Evolutionary conservation across 768 basidiomycete species (phyloP).

Genomic region (Mycena leptocephala): DNA sequence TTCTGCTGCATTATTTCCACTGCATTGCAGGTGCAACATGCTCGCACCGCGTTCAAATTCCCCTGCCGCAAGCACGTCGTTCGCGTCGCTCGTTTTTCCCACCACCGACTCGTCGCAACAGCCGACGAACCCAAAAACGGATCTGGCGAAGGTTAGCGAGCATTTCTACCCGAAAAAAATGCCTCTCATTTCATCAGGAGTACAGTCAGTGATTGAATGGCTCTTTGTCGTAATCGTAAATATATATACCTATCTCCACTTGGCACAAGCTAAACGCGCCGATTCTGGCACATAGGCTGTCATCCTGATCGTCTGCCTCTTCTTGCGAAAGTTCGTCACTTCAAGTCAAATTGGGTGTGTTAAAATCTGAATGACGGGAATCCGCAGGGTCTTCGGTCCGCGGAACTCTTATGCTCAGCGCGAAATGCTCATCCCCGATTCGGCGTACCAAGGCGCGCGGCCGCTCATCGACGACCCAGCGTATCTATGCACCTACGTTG

Average conservation of each 20-base stretch:
- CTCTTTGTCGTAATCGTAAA: slow-evolving; percentile 13
- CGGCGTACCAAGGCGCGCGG: neutral
- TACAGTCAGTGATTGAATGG: slow-evolving; percentile 22
- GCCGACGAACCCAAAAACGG: neutral
- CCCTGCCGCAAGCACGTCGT: neutral
- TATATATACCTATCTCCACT: neutral
- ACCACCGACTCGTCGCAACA: neutral
- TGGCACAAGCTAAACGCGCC: neutral
- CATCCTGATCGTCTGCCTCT: slow-evolving; percentile 3
- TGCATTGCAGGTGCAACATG: neutral
- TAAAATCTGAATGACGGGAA: no score
- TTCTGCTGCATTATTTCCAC: neutral
- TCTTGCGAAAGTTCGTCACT: slow-evolving; percentile 9
- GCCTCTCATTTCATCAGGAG: neutral
- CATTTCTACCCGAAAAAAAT: neutral
- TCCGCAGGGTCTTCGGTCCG: neutral
- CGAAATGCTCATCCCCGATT: neutral
- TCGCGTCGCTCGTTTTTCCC: slow-evolving; percentile 19
- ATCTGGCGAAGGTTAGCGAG: slow-evolving; percentile 3
- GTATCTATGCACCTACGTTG: neutral
- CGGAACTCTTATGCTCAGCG: neutral
- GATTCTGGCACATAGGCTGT: neutral
- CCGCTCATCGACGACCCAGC: no score
- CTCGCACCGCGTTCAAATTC: neutral
- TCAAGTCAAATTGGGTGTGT: no score